Base-by-base conservation (phyloP, 345 rosid genomes). In the Syzygium jambos region DNA sequence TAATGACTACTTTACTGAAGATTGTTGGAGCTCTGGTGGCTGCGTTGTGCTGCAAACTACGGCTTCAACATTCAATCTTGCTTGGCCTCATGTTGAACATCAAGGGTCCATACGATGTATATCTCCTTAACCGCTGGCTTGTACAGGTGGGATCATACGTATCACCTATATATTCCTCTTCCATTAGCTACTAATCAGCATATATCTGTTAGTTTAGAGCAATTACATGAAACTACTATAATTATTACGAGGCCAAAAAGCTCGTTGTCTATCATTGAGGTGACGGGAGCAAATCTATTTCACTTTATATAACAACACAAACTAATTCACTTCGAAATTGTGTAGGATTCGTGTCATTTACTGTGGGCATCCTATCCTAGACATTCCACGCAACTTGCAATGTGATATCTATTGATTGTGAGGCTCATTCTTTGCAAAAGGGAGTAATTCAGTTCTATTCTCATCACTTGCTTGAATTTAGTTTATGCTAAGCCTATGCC, bases 81-180 rank as follows among this genome's bases (percentile, higher is more conserved):
- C 88, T 90, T 11, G 82, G 91, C 41, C 65, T 87, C 11, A 68
- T 90, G 38, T 52, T 92, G 51, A 89, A 87, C 73, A 10, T 88
- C 6, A 89, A 52, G 61, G 93, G 93, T 13, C 21, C 87, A 0
- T 6, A 86, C 10, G 92, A 91, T 12, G 4, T 86, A 15, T 11
- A 55, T 23, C 11, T 55, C 15, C 38, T 87, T n/a, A 4, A 49
- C 12, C 65, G 59, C 52, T 86, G 51, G 84, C 17, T 21, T 25
- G 59, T 41, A 6, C 7, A 73, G 82, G 82, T 73, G 27, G 27
- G 49, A 73, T 73, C 82, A 73, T 43, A 19, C 21, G 38, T 73
- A 73, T 19, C 46, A 68, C 23, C 43, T 68, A 19, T 38, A 38
- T 73, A 34, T 34, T 34, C 80, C 46, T 30, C 78, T 34, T 5